A percentile compares a stretch with the other conserved stretches of the same genome.
Conservation (phyloP, 2,329 filamentous ascomycete species). For the Alternaria consortialis region DNA sequence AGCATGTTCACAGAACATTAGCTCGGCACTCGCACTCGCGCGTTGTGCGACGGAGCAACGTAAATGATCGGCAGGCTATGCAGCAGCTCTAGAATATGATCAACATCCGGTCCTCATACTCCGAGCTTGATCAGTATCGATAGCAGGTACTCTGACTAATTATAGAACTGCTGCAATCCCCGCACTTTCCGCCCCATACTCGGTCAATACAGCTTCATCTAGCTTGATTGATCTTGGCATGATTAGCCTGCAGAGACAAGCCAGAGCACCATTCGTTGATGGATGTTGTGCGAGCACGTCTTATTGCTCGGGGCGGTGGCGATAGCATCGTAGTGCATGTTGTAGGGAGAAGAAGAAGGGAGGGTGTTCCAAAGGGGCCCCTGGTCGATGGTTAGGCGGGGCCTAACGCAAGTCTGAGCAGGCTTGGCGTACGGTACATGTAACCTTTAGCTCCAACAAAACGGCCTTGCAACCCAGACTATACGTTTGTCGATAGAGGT, state of each 20-base stretch:
- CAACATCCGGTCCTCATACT: neutral
- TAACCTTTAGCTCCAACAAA: neutral
- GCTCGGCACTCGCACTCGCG: neutral
- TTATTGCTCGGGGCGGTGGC: neutral
- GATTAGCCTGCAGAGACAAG: neutral
- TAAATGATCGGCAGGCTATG: neutral
- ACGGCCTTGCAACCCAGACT: too few relatives aligned
- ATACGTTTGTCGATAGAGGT: too few relatives aligned
- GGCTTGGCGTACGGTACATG: neutral
- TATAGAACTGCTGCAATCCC: conserved; percentile 3
- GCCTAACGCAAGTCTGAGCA: neutral
- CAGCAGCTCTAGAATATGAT: neutral
- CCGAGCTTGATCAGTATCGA: neutral
- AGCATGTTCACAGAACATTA: neutral
- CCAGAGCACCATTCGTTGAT: neutral
- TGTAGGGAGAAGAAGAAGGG: neutral
- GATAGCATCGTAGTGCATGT: neutral
- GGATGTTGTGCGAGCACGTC: neutral
- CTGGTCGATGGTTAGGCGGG: neutral
- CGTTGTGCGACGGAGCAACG: neutral
- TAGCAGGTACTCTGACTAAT: neutral
- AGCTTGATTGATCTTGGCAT: neutral
- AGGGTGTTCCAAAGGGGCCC: neutral
- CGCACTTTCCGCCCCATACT: conserved; percentile 12
- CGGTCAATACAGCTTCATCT: conserved; percentile 10